Evolutionary conservation across 2,329 filamentous ascomycete species (phyloP), one percentile per base, ranked within the genome.

Genomic region (Fusarium sp.): DNA sequence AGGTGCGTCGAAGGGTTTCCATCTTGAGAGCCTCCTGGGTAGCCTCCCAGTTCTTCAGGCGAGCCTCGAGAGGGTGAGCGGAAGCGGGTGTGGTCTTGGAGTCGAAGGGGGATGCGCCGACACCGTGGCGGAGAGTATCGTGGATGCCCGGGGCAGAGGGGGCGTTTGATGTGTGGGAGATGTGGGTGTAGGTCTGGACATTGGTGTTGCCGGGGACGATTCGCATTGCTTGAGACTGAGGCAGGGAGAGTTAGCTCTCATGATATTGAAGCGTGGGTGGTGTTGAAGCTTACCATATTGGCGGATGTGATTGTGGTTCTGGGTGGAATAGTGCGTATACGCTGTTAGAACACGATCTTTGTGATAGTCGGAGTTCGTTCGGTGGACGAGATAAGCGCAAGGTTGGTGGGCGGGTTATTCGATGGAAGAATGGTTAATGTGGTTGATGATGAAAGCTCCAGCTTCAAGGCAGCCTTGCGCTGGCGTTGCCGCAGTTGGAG

Each of bases 71-170:
- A 0, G 96, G 96, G 84, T 99, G 96, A 4, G 90, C 82, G 43
- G 79, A 81, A 67, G 87, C 82, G n/a, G 90, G 84, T 47, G 80
- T 75, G 58, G 81, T 75, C 52, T 82, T 78, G 54, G 81, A 77
- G 60, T 85, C 80, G 71, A 80, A 77, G 70, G 88, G 79, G 49
- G 87, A 83, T n/a, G 88, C 89, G 72, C 89, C 89, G 70, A 97
- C 86, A 81, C 94, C 94, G 67, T 90, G 85, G 76, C 96, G 94
- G 73, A 99, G 91, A 19, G 92, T 94, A 84, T 98, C 96, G 86
- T 96, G 94, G 68, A 98, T 86, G 72, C 95, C 95, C 0, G 94
- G 94, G 17, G 94, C 95, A 1, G 95, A 97, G 72, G 96, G 96
- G 6, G 96, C 96, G 56, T 87, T 89, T 73, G 87, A 86, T 70